Evolutionary conservation across 2,329 filamentous ascomycete genomes (phyloP), one percentile per base, ranked within the genome.

Genomic region (Apiospora hydei): DNA sequence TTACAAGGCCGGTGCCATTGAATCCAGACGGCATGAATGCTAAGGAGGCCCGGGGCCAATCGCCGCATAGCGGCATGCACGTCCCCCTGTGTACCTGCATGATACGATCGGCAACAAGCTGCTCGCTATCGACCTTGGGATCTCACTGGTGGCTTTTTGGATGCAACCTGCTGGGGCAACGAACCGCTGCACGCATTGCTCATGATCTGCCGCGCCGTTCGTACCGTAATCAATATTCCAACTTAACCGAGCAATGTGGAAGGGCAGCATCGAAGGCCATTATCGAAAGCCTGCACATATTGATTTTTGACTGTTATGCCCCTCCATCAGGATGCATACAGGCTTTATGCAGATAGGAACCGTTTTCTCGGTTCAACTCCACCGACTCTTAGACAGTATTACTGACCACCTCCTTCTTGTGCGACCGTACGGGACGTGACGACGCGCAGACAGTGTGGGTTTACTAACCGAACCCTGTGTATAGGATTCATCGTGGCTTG

Each of bases 401-500:
- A 16, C 53, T 14, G 57, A 64, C 34, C 34, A 41, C 30, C 49
- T 51, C n/a, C 49, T 26, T 51, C n/a, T 21, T 24, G 49, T 51
- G n/a, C 10, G n/a, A 51, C n/a, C 49, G 49, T 51, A 38, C 6
- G 57, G 34, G 34, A 41, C n/a, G 34, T 16, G 18, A 64, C 53
- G 30, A 64, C 57, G 57, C 57, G 57, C 57, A 64, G n/a, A 64
- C 57, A 64, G 57, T 64, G 57, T 64, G 57, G 57, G 18, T 64
- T 64, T 13, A n/a, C 57, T n/a, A 64, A 16, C 26, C 53, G 57
- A 41, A 41, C 57, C 34, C 57, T 61, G 57, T 41, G 34, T 41
- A 18, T 64, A 64, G 57, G 34, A 61, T 64, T 64, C 57, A 64
- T 64, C 57, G 57, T 64, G 57, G 57, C 57, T 64, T 64, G 57